Evolutionary conservation across 805 yeast species (phyloP), one percentile per base, ranked within the genome.

Genomic region (Cyberlindnera euphorbiae): DNA sequence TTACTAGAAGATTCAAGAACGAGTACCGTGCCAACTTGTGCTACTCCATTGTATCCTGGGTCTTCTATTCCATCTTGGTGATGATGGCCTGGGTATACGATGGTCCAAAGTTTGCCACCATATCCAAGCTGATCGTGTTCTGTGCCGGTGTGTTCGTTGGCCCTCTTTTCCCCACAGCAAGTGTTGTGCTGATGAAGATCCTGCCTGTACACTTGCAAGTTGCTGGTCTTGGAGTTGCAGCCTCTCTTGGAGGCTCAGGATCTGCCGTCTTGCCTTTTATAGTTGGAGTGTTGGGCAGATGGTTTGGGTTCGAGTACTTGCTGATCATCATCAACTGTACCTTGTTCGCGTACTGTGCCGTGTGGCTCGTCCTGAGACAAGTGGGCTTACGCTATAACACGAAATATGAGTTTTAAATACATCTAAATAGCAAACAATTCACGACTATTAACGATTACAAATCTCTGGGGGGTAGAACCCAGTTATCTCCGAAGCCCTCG

Each of bases 201-300:
- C 56, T 86, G 28, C 95, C 95, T 1, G 58, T 62, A 19, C 67
- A 66, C 28, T 60, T 71, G 35, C 82, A 82, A 35, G 73, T 82
- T 8, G 59, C 75, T 13, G 89, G 87, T 1, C 69, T 85, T 8
- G 89, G 95, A 1, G 65, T 82, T 35, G 75, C 82, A 14, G 78
- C 87, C 38, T 88, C 93, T 0, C 55, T 84, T 41, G 95, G 94
- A 6, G 89, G 93, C 4, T 75, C 80, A 12, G 95, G 95, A 1
- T 83, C 82, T 12, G 90, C 94, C 0, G 68, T 75, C 0, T 44
- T 84, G 7, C 93, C 94, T 1, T 81, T 77, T 43, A 35, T 75
- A 3, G 67, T 79, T 26, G 95, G 95, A 7, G 39, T 53, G 3
- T 19, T 53, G 1, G 44, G 58, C 2, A 32, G 44, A 17, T 24